Base-by-base conservation (phyloP, 1,284 basidiomycete genomes). In the Moesziomyces antarcticus region DNA sequence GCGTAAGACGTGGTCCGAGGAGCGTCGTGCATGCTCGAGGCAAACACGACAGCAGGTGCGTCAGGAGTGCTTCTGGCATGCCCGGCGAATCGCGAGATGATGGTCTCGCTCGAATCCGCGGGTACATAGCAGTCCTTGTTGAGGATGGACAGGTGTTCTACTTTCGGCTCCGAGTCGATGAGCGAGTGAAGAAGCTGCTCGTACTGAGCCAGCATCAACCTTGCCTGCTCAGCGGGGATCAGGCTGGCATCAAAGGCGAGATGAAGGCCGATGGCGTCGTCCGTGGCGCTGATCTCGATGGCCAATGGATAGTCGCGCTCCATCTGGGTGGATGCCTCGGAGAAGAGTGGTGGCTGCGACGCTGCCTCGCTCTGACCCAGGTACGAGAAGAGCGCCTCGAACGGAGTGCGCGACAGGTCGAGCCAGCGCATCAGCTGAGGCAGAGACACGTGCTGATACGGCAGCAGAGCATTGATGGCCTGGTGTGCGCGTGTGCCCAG, bases 331-430 rank as follows among this genome's bases (percentile, higher is more conserved):
- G 25, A 41, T 11, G 49, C 43, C 33, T 61, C 66, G 16, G 48
- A 35, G 43, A 75, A 53, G 21, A 51, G n/a, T 13, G 13, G 21
- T 5, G 50, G 45, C 33, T 50, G 27, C 14, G 49, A 21, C 20
- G 48, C 27, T 2, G 54, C 13, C 2, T 35, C 16, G 3, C 56
- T 27, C 30, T 66, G 48, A 5, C 75, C 72, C 4, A 79, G 60
- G 51, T 70, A 82, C 21, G 75, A 78, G 43, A 80, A 82, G 18
- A 82, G 64, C 5, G 70, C 72, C 44, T 82, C 79, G 47, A 82
- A 77, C 1, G 80, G 75, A 16, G 60, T 21, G 27, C 64, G 55
- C 0, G 60, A 25, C 16, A 66, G 40, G 3, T 64, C 56, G 14
- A 82, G 56, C 57, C 66, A 69, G 18, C 72, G 77, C 51, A 69